These are phyloP conservation scores for Cercophora scortea DNA, from an alignment of 495 filamentous ascomycete genomes.

Conservation along the genomic window DNA sequence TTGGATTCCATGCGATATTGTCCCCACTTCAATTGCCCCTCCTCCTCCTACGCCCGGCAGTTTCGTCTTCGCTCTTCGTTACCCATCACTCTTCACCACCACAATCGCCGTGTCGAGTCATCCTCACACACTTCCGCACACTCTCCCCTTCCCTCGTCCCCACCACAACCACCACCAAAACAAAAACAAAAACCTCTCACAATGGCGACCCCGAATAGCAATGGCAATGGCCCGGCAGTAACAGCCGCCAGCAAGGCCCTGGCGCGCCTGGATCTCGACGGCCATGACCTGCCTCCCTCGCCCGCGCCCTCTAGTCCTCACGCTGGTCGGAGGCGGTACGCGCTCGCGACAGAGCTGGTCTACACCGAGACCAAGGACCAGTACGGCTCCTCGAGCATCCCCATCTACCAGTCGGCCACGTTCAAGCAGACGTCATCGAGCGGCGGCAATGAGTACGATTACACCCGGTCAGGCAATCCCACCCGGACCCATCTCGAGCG, in stretches of 20 bases:
- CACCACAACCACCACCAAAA: too few species aligned
- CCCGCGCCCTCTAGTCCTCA: constrained; percentile 88
- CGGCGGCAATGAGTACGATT: constrained; percentile 87
- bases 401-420: constrained; percentile 96
- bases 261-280: constrained; percentile 70
- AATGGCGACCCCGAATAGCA: constrained; percentile 27
- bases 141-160: too few species aligned
- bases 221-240: constrained; percentile 13
- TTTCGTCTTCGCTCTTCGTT: background rate
- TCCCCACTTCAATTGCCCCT: background rate
- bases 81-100: too few species aligned
- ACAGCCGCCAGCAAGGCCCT: constrained; percentile 57
- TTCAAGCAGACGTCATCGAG: constrained; percentile 85
- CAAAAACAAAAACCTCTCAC: background rate
- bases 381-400: constrained; percentile 88
- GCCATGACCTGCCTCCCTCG: constrained; percentile 86
- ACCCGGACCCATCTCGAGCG: constrained; percentile 94
- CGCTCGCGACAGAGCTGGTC: constrained; percentile 90
- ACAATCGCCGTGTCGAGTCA: background rate
- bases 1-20: too few species aligned
- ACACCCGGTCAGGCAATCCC: constrained; percentile 93
- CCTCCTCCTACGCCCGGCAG: background rate
- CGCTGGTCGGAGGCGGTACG: constrained; percentile 71
- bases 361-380: constrained; percentile 94
- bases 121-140: too few species aligned